Percentiles rank a stretch among this genome's conserved stretches.
Evolutionary conservation across 2,329 filamentous ascomycete genomes (phyloP).

Genomic region (Bimuria novae-zelandiae): DNA sequence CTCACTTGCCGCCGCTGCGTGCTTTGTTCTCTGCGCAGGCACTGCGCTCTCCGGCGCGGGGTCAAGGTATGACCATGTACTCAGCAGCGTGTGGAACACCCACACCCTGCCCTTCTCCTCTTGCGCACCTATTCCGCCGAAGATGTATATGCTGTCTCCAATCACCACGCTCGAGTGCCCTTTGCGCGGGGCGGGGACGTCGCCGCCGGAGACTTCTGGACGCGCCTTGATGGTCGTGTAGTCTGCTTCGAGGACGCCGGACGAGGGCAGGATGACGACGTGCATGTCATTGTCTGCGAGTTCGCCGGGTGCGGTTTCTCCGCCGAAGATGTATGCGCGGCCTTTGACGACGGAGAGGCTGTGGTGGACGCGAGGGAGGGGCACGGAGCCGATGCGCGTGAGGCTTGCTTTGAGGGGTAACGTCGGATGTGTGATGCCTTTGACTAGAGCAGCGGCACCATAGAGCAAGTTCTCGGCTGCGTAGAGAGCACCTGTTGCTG

Average conservation of each 20-base stretch:
- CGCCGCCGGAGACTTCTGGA: constrained; percentile 29
- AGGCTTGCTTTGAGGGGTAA: constrained; percentile 58
- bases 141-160: constrained; percentile 52
- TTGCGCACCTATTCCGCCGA: constrained; percentile 44
- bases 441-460: constrained; percentile 53
- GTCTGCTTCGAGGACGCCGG: constrained; percentile 49
- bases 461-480: constrained; percentile 42
- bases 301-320: constrained; percentile 45
- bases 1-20: constrained; percentile 47
- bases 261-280: constrained; percentile 56
- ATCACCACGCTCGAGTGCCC: constrained; percentile 51
- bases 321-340: constrained; percentile 62
- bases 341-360: constrained; percentile 58
- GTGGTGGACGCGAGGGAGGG: constrained; percentile 56
- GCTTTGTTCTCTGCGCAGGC: constrained; percentile 40
- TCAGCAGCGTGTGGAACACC: constrained; percentile 50
- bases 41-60: constrained; percentile 29
- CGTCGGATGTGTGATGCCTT: constrained; percentile 54
- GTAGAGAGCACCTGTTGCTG: constrained; percentile 44
- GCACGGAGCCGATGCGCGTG: constrained; percentile 51
- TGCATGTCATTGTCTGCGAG: constrained; percentile 59
- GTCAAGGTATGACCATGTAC: constrained; percentile 49
- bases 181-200: constrained; percentile 46
- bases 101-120: constrained; percentile 49
- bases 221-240: constrained; percentile 45